phyloP scores from a whole-genome alignment of 1,139 yeast genomes.

The Geotrichum reessii region DNA sequence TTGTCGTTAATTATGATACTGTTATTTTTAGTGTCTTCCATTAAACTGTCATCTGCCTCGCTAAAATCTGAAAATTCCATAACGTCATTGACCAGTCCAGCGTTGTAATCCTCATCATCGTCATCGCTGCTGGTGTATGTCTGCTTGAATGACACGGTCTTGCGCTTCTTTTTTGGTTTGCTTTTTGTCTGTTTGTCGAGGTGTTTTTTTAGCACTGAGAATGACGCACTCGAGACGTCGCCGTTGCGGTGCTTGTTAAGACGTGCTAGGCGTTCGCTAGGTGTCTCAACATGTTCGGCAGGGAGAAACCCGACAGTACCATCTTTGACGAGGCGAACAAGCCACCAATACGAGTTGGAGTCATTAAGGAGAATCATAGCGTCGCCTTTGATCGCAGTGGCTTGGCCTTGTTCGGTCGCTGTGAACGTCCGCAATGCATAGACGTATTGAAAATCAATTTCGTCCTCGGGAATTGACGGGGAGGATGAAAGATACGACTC shows the following conservation, averaged over 20 bases:
- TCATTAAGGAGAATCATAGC: conserved; percentile 79
- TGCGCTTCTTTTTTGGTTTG: conserved; percentile 6
- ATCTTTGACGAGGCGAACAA: conserved; percentile 65
- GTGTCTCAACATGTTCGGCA: conserved; percentile 90
- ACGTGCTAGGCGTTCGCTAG: conserved; percentile 84
- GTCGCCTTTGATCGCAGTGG: conserved; percentile 73
- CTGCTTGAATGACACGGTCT: conserved; percentile 26
- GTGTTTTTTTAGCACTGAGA: background rate
- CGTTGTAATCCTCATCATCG: conserved; percentile 30
- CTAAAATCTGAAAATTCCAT: conserved; percentile 24
- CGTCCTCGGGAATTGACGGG: conserved; percentile 53
- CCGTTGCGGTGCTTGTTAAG: conserved; percentile 90
- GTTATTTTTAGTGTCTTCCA: background rate
- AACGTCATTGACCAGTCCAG: conserved; percentile 28
- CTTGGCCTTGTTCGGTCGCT: conserved; percentile 94
- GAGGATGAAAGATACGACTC: conserved; percentile 36
- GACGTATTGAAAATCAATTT: conserved; percentile 74
- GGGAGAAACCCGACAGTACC: conserved; percentile 79
- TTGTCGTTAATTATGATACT: background rate
- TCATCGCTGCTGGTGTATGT: conserved; percentile 30
- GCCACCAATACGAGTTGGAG: conserved; percentile 95
- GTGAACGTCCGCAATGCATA: conserved; percentile 82
- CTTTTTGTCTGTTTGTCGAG: background rate
- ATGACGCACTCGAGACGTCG: conserved; percentile 40
- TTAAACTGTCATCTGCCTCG: conserved; percentile 20